These are phyloP conservation scores for Stagonosporopsis chrysanthemi DNA, from an alignment of 2,329 filamentous ascomycete genomes.

Conservation along the genomic window DNA sequence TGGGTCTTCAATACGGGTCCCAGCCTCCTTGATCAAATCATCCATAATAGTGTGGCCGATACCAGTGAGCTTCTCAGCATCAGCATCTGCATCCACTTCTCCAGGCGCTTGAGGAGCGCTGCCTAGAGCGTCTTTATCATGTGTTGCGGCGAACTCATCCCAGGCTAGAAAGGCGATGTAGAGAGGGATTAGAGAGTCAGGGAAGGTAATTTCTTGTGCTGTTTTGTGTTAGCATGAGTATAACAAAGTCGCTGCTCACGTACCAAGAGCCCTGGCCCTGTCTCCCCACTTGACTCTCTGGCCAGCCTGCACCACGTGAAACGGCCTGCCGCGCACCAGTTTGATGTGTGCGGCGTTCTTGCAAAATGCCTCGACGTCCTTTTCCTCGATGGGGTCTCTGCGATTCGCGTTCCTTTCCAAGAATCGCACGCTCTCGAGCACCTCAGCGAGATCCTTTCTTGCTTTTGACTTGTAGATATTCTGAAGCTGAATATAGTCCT, in stretches of 20 bases:
- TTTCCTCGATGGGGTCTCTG: slow-evolving; percentile 63
- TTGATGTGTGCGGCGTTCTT: slow-evolving; percentile 95
- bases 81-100: slow-evolving; percentile 38
- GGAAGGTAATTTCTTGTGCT: slow-evolving; percentile 52
- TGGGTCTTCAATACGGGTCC: slow-evolving; percentile 51
- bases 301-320: slow-evolving; percentile 58
- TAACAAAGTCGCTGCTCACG: slow-evolving; percentile 28
- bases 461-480: slow-evolving; percentile 93
- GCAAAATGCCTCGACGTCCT: slow-evolving; percentile 90
- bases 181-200: slow-evolving; percentile 56
- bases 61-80: slow-evolving; percentile 52
- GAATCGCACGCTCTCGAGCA: slow-evolving; percentile 69
- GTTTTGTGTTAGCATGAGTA: slow-evolving; percentile 20
- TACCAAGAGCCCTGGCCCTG: slow-evolving; percentile 63
- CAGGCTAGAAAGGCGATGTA: slow-evolving; percentile 61
- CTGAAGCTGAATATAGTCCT: slow-evolving; percentile 87
- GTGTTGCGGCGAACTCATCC: slow-evolving; percentile 55
- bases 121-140: slow-evolving; percentile 46
- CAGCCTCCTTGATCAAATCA: slow-evolving; percentile 53
- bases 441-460: slow-evolving; percentile 76
- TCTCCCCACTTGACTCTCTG: slow-evolving; percentile 54
- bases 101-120: slow-evolving; percentile 50
- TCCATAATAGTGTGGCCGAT: slow-evolving; percentile 55
- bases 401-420: slow-evolving; percentile 61
- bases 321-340: slow-evolving; percentile 72